Evolutionary conservation across 2,329 filamentous ascomycete species (phyloP), one percentile per base, ranked within the genome.

Genomic region (Trichoderma sp.): DNA sequence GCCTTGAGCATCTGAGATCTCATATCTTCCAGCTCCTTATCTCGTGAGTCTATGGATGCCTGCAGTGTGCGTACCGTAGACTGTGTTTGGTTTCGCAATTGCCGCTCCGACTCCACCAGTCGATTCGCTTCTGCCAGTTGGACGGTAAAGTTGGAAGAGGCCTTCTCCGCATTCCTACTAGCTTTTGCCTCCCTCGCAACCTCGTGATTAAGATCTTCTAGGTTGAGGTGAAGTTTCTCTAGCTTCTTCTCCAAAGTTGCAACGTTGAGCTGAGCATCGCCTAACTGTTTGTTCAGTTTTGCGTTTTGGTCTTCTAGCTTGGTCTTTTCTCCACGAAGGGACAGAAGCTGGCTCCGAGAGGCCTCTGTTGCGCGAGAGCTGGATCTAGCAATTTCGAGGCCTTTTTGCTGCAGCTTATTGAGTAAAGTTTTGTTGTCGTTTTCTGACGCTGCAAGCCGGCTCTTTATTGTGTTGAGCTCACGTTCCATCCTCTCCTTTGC

Each of bases 401-500:
- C 96, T 84, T 98, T 98, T 78, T 98, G 95, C 78, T 98, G 95
- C 21, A 99, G 87, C 82, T 98, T 98, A 84, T 98, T 98, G 75
- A 98, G 87, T n/a, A 99, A 85, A 6, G 94, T 92, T 66, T 94
- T 91, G 78, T 98, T 98, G 82, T 98, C 95, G 77, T 98, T 98
- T 80, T 99, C 95, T 0, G 95, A 98, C 28, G 95, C 96, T 8
- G 92, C 88, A 53, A 99, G 85, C 26, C 95, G 91, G 73, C 95
- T 95, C 80, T 96, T 97, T 76, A 98, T 89, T 1, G 95, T 98
- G 26, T 93, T 91, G 7, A 98, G 87, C 79, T 99, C 96, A 26
- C 94, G 90, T 80, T 98, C 95, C 58, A 98, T 86, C 43, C 96
- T 91, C 80, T 98, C 94, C 81, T 98, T 98, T 74, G 95, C 92